Base-by-base conservation (phyloP, 208 protist species). In the Porcisia hertigi region DNA sequence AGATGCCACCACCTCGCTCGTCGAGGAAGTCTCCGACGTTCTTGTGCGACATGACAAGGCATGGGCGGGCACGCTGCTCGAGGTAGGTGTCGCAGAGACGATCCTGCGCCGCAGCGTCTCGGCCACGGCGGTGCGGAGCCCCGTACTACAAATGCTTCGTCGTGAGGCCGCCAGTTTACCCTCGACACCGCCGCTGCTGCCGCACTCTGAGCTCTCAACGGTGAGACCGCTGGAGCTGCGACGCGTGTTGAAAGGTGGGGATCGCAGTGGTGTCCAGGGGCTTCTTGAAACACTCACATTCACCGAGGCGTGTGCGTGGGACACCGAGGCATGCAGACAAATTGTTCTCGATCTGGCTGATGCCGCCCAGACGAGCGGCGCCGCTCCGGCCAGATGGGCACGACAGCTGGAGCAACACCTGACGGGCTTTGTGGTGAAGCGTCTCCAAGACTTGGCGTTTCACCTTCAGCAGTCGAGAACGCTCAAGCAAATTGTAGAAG, bases 51-150 rank as follows among this genome's bases (percentile, higher is more conserved):
- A 80, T 5, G 83, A 91, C 69, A 69, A 64, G 39, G 60, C 62
- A 34, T 97, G 93, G 92, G 86, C 84, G 0, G 7, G 73, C 16
- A 69, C 86, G 2, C 77, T 95, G 23, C 75, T 86, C 2, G 89
- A 95, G 11, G 86, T 85, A 12, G 93, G 88, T 39, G 73, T 95
- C 0, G 76, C 83, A 11, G 82, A 93, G 41, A 81, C 81, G 23
- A 79, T 88, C 12, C 41, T 80, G 54, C 75, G 54, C 18, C 75
- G 75, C 64, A 65, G 72, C 36, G 54, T 53, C 14, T 11, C 77
- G 6, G 60, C 16, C 16, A 75, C 52, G 0, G 53, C 74, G 9
- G 71, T 73, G 75, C 75, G 78, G n/a, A 82, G 78, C 34, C 81
- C 81, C 4, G 75, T 85, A 8, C 73, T 81, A 52, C 70, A 77